Evolutionary conservation across 352 stramenopile species (phyloP), one percentile per base, ranked within the genome.

Genomic region (Bremia lactucae): DNA sequence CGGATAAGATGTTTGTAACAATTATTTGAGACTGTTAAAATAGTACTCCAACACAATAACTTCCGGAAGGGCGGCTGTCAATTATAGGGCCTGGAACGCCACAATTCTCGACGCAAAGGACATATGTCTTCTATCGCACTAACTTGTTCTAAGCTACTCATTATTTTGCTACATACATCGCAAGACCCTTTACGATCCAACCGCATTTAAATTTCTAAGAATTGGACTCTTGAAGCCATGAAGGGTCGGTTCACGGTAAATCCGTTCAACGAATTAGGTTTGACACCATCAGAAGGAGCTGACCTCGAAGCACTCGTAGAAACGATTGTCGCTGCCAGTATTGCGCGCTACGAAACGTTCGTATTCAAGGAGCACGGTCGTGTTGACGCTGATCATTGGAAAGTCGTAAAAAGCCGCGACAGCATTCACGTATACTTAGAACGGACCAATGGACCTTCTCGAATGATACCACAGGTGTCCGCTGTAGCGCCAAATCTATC

Each of bases 231-330:
- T 11, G 21, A 14, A 29, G 11, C 21, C 22, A 59, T 67, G 46
- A 65, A 67, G 19, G 52, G 43, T 24, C 47, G 57, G 10, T 67
- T 67, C 29, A 59, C 49, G 3, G 52, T 67, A 13, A 63, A 58
- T 19, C 58, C 61, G 21, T 67, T 71, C 36, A 49, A 65, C 16
- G 45, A 56, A 35, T 24, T 71, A 1, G 21, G 26, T 10, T 14
- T 71, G 37, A 55, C 58, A 9, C 42, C 50, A 15, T 62, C 52
- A n/a, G 56, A 67, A n/a, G 38, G 45, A 0, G 20, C 16, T 15
- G 41, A 64, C 18, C 43, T 71, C 19, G 31, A 65, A 25, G 38
- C 48, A 13, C 46, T 67, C 19, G 56, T 60, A 7, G 31, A 39
- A 0, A 40, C 48, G 1, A 64, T 71, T n/a, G 41, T 71, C 8